These are phyloP conservation scores for Boeremia lycopersici DNA, from an alignment of 2,329 filamentous ascomycete genomes.

Conservation along the genomic window DNA sequence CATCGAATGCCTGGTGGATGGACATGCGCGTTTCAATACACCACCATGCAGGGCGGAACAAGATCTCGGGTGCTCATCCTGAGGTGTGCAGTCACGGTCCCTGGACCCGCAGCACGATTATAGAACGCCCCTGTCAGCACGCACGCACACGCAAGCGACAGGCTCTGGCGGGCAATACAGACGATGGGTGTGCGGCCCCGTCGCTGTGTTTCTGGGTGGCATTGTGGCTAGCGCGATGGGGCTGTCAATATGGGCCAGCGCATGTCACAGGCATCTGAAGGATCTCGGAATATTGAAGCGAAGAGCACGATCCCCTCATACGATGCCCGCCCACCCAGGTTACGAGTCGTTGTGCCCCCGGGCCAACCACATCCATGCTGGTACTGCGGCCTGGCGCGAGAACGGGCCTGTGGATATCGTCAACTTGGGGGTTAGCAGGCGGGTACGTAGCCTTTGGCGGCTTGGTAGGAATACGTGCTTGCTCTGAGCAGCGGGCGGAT, in stretches of 20 bases:
- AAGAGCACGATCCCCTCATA: conserved; percentile 11
- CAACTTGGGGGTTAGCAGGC: conserved; percentile 12
- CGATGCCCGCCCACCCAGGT: not conserved
- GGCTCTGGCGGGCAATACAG: not conserved
- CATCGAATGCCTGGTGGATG: no score
- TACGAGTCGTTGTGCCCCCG: conserved; percentile 2
- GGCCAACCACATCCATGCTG: not conserved
- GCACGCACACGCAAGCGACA: conserved; percentile 7
- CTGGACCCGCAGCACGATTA: conserved; percentile 12
- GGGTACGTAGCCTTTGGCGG: conserved; percentile 15
- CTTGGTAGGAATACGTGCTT: conserved; percentile 9
- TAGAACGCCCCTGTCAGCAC: conserved; percentile 10
- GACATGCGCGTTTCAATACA: not conserved
- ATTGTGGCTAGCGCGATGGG: conserved; percentile 13
- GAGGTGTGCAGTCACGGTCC: conserved; percentile 7
- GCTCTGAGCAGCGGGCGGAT: conserved; percentile 6
- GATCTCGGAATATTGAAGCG: conserved; percentile 18
- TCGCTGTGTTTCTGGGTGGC: not conserved
- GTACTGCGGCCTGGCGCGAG: conserved; percentile 4
- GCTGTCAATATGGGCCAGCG: conserved; percentile 17
- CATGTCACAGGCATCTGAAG: conserved; percentile 14
- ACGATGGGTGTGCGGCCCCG: not conserved
- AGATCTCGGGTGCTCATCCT: not conserved
- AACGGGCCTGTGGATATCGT: not conserved
- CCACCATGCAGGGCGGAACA: not conserved